phyloP scores from a whole-genome alignment of 1,139 yeast species.

The Saccharomycopsis hybrid region DNA sequence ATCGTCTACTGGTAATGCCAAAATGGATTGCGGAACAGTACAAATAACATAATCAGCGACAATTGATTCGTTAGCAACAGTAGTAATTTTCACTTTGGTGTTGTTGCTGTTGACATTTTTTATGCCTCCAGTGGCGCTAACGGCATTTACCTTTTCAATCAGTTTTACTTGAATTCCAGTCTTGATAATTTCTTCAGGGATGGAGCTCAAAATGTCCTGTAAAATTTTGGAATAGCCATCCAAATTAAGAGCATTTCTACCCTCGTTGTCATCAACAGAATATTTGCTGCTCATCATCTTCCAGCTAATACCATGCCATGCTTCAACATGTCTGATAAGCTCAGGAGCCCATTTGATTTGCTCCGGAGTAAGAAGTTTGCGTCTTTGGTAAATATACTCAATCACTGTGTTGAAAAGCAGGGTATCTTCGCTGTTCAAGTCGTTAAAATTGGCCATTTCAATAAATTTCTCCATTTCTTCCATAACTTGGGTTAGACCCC shows the following conservation, averaged over 20 bases:
- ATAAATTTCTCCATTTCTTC: constrained; percentile 57
- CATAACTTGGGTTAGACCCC: constrained; percentile 40
- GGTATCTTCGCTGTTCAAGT: constrained; percentile 42
- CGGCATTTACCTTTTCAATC: constrained; percentile 18
- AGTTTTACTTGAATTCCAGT: constrained; percentile 41
- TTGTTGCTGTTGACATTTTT: constrained; percentile 6
- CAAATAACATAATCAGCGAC: constrained; percentile 52
- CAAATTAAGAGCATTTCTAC: constrained; percentile 63
- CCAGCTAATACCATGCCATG: constrained; percentile 78
- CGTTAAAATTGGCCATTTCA: constrained; percentile 43
- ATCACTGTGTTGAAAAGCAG: constrained; percentile 43
- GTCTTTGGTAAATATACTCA: constrained; percentile 41
- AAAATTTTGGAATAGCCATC: constrained; percentile 53
- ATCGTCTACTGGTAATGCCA: constrained; percentile 35
- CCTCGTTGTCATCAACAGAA: constrained; percentile 60
- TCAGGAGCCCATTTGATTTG: constrained; percentile 49
- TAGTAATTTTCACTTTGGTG: constrained; percentile 26
- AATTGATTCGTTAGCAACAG: constrained; percentile 24
- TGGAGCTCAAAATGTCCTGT: constrained; percentile 34
- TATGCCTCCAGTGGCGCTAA: no score
- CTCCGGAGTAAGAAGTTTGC: constrained; percentile 40
- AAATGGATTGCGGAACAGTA: constrained; percentile 69
- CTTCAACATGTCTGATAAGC: constrained; percentile 50
- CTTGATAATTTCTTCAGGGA: constrained; percentile 39
- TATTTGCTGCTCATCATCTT: constrained; percentile 60